Evolutionary conservation across 306 rosid species (phyloP), one percentile per base, ranked within the genome.

Genomic region (Trifolium fragiferum): DNA sequence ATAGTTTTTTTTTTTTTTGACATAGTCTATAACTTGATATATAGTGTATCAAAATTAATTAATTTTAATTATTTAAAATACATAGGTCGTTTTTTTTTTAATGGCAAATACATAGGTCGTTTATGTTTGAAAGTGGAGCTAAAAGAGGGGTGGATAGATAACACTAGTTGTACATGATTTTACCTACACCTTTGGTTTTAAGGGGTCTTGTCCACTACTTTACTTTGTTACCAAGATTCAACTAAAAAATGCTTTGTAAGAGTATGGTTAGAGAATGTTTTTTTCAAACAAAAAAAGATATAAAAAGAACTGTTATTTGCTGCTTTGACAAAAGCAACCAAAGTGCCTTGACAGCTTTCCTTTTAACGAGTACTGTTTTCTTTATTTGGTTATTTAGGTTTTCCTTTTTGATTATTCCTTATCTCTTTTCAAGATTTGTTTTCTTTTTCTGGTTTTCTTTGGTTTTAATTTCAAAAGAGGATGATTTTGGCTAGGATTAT

Each of bases 321-420:
- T 74, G 74, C 86, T 84, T 84, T 80, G 75, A 62, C 53, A 76
- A 83, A 83, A 80, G 87, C 78, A 68, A 84, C 35, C 82, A 73
- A 77, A 84, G 87, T 76, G 80, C 72, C 83, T 76, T 76, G 63
- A 76, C 84, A 76, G 84, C 87, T 84, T 80, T 84, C 77, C 82
- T 80, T 76, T 78, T 65, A 40, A 43, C 41, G 50, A 67, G 7
- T 37, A 37, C 85, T 74, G 58, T 73, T 46, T 71, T 40, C 84
- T 80, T 73, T 76, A 43, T 73, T 68, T 73, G 54, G 66, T 57
- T 76, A 55, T 37, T 58, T 53, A 12, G 68, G 74, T 72, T 76
- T 76, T 72, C 43, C 76, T 60, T 78, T 59, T 66, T 27, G 38
- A 67, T 59, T 74, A 43, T 80, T 53, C 72, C 69, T 66, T 53